Base-by-base conservation (phyloP, 108 stramenopile genomes). In the Skeletonema grethae region DNA sequence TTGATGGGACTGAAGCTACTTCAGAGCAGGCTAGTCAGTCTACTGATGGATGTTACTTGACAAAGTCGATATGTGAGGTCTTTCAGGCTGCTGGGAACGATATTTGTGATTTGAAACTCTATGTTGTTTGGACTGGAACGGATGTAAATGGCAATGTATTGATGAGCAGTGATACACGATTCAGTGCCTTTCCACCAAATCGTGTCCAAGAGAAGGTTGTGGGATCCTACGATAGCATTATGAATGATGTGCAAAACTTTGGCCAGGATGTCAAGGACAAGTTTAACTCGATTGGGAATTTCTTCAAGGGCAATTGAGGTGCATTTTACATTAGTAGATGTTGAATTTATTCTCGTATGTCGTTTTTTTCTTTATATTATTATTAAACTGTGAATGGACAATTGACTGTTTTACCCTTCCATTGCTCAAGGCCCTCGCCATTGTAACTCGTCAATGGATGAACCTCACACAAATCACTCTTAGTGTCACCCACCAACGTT, bases 121-220 rank as follows among this genome's bases (percentile, higher is more conserved):
- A 94, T 67, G 91, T 95, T 36, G 94, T 94, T 8, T 97, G 96
- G 96, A 93, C 94, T 7, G 96, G 96, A 18, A 91, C 94, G n/a
- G 96, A 93, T 61, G 62, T 76, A 15, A 64, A 87, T 30, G 93
- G 94, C 18, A 79, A 75, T 31, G 84, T 84, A 50, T 93, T 97
- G 63, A 70, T 69, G 32, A 92, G 90, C 46, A 89, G 84, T 46
- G 86, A 86, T 61, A 82, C 85, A 30, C 87, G 96, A 65, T 90
- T 91, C 58, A 92, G 91, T 25, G 84, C 87, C 35, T 95, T 95
- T 67, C 88, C 88, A n/a, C 71, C 83, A 5, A 83, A 85, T 63
- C 80, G 86, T 28, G 74, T 85, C 59, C 46, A 65, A n/a, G 85
- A 93, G 70, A 80, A 87, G 38, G 38, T 89, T n/a, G 66, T 38